Base-by-base conservation (phyloP, 495 filamentous ascomycete species). In the Jackrogersella minutella region DNA sequence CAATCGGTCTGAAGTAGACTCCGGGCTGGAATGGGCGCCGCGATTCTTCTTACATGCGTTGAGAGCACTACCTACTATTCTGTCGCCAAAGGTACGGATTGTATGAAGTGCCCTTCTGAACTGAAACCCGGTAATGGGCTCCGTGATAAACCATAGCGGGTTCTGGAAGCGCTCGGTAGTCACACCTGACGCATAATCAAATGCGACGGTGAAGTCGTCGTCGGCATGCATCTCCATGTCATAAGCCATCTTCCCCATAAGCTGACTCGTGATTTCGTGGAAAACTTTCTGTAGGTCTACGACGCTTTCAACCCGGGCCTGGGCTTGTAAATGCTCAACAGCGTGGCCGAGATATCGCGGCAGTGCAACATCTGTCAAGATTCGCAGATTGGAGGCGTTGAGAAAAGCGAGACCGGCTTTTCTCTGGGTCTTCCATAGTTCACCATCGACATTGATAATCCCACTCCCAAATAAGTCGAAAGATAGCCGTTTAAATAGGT, bases 211-310 rank as follows among this genome's bases (percentile, higher is more conserved):
- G 69, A 88, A 88, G 2, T 84, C 81, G 52, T 86, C 80, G 55
- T 80, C 76, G 36, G 82, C 77, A 56, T 85, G 84, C 74, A 87
- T 86, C 53, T 87, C 82, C 81, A 86, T 85, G 64, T 86, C 80
- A 67, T 87, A 88, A 4, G 86, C 85, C 80, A 87, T 83, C 55
- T 81, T 81, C 21, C 84, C 86, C 84, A 88, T 86, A 17, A 88
- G 67, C 39, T 83, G 76, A 13, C 84, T 86, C 1, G 86, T 88
- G 16, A 88, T 79, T 53, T 87, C 86, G 57, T 86, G 81, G 37
- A 88, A 84, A 11, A 85, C 70, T 7, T 74, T 73, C 68, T 87
- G 84, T 13, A 87, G 70, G 71, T 88, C 85, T 1, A 85, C 72
- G 0, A 73, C 52, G 10, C 24, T 47, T 5, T 66, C 66, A 4